phyloP scores from a whole-genome alignment of 2,329 filamentous ascomycete species.

The Blastomyces gilchristii region DNA sequence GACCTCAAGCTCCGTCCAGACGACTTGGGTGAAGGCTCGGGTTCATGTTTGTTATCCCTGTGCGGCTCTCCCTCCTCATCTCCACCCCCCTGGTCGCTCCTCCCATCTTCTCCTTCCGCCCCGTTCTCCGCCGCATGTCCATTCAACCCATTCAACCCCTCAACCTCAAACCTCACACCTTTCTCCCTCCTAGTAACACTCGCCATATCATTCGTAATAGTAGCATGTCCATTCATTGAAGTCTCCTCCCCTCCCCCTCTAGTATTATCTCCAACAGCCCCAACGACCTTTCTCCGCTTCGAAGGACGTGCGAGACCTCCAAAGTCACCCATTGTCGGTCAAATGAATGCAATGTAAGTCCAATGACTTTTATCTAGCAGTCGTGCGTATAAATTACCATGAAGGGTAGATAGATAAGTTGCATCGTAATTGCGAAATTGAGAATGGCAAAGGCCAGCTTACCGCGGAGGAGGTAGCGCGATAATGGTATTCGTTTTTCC shows the following conservation, averaged over 20 bases:
- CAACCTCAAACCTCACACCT: neutral
- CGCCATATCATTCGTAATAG: neutral
- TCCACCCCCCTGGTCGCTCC: neutral
- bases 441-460: neutral
- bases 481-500: neutral
- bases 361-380: neutral
- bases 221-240: neutral
- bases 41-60: neutral
- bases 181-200: neutral
- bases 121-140: neutral
- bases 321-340: conserved; percentile 1
- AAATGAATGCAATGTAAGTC: neutral
- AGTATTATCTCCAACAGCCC: neutral
- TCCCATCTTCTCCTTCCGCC: neutral
- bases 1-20: neutral
- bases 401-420: neutral
- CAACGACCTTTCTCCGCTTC: conserved; percentile 30
- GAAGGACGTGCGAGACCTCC: conserved; percentile 19
- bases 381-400: neutral
- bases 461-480: neutral
- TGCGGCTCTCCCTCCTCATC: neutral
- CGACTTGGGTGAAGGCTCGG: neutral
- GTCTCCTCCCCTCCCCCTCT: neutral
- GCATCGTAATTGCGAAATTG: neutral
- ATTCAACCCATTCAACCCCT: neutral